Percentiles rank a stretch among this genome's conserved stretches.
These are phyloP conservation scores for Martiniozyma asiatica DNA, from an alignment of 1,139 yeast genomes.

Conservation along the genomic window DNA sequence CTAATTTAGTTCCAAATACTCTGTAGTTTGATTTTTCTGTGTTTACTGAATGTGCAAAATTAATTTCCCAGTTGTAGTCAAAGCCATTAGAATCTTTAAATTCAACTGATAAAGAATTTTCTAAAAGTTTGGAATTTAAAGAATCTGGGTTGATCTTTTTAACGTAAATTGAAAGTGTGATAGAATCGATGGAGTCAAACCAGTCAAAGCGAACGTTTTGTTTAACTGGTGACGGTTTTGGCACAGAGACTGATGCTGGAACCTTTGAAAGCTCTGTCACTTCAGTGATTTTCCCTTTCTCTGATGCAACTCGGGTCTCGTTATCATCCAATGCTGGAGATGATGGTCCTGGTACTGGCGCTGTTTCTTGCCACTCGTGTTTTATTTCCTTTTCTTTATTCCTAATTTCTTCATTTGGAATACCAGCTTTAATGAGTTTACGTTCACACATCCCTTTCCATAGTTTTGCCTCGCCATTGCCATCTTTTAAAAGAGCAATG, in stretches of 20 bases:
- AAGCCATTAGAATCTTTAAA: constrained; percentile 23
- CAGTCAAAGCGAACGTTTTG: constrained; percentile 57
- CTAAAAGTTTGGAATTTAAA: constrained; percentile 11
- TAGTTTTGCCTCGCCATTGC: constrained; percentile 29
- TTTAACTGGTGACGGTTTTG: constrained; percentile 5
- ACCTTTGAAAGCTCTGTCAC: constrained; percentile 1
- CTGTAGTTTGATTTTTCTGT: constrained; percentile 32
- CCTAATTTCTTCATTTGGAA: constrained; percentile 3
- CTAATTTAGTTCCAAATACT: constrained; percentile 66
- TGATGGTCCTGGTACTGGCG: constrained; percentile 4
- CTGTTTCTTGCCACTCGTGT: constrained; percentile 3
- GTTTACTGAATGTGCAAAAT: constrained; percentile 40
- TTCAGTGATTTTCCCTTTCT: not conserved
- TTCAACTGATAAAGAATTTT: constrained; percentile 11
- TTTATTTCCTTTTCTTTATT: constrained; percentile 7
- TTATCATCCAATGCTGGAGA: not conserved
- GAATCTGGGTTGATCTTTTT: constrained; percentile 28
- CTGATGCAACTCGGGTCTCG: too few relatives aligned
- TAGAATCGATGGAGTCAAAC: constrained; percentile 51
- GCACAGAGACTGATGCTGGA: constrained; percentile 2
- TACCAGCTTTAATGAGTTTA: constrained; percentile 17
- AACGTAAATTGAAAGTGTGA: constrained; percentile 64
- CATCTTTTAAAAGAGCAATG: constrained; percentile 35
- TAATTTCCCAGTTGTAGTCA: constrained; percentile 38
- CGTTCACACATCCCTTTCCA: constrained; percentile 30